Conservation (phyloP, 805 yeast genomes). For the Wickerhamomyces subpelliculosus region DNA sequence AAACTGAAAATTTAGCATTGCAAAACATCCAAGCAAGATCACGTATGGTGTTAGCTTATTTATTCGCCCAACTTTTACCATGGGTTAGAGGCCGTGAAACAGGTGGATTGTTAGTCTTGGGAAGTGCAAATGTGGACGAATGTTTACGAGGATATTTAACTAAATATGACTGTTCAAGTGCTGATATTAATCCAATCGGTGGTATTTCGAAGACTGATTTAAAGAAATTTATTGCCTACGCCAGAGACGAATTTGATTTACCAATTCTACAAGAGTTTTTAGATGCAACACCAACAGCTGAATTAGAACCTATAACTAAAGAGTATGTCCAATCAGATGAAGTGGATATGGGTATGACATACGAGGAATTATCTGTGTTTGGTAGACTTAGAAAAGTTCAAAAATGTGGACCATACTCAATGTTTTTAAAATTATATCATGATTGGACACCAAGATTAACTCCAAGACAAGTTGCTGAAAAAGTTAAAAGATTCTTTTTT, state of each 20-base stretch:
- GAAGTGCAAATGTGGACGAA: constrained; percentile 97
- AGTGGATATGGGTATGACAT: constrained; percentile 97
- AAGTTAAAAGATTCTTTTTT: constrained; percentile 88
- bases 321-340: constrained; percentile 94
- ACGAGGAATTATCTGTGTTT: constrained; percentile 85
- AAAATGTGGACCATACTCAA: constrained; percentile 93
- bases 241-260: constrained; percentile 57
- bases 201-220: constrained; percentile 94
- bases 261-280: constrained; percentile 76
- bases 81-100: constrained; percentile 76
- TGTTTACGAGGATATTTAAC: constrained; percentile 93
- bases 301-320: constrained; percentile 91
- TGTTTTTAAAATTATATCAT: constrained; percentile 85
- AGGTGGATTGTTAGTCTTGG: constrained; percentile 80
- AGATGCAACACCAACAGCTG: constrained; percentile 96
- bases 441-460: constrained; percentile 85
- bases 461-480: constrained; percentile 81
- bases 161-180: constrained; percentile 94
- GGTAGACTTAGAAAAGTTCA: constrained; percentile 88
- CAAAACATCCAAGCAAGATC: constrained; percentile 96
- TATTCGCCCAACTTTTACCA: constrained; percentile 91
- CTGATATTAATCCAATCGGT: constrained; percentile 98
- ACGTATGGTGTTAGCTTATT: constrained; percentile 88
- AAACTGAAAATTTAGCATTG: constrained; percentile 84
- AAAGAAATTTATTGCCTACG: constrained; percentile 78